A percentile compares a stretch with the other conserved stretches of the same genome.
These are phyloP conservation scores for Trypanosoma rangeli DNA, from an alignment of 208 protist species.

Conservation along the genomic window DNA sequence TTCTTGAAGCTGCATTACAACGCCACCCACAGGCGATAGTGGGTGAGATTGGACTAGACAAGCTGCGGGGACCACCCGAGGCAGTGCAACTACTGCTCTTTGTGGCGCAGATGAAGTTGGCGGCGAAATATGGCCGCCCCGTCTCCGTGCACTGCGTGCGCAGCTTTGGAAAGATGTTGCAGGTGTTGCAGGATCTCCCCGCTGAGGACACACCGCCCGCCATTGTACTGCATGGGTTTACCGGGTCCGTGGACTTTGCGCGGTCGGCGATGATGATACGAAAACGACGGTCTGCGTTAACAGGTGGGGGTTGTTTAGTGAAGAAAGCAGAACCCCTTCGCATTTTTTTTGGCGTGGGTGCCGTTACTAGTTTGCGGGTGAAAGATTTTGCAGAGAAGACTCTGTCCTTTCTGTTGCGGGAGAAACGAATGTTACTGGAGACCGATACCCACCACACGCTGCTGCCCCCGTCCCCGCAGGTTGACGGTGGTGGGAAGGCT, in stretches of 20 bases:
- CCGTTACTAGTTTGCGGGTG: constrained; percentile 51
- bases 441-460: constrained; percentile 45
- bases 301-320: background rate
- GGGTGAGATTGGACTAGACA: constrained; percentile 85
- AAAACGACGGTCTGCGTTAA: constrained; percentile 26
- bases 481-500: background rate
- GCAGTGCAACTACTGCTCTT: constrained; percentile 47
- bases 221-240: constrained; percentile 86
- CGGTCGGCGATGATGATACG: constrained; percentile 61
- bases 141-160: constrained; percentile 87
- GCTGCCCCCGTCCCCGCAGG: background rate
- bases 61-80: constrained; percentile 56
- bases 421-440: constrained; percentile 54
- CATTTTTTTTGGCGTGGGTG: constrained; percentile 71
- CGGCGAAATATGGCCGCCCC: constrained; percentile 50
- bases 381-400: constrained; percentile 49
- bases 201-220: constrained; percentile 53
- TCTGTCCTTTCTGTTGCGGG: constrained; percentile 50
- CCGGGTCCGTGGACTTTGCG: constrained; percentile 63
- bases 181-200: constrained; percentile 35
- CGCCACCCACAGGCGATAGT: constrained; percentile 60
- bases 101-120: constrained; percentile 55
- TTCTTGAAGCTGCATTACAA: constrained; percentile 41
- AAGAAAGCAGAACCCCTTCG: constrained; percentile 19
- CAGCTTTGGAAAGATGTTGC: constrained; percentile 59